Evolutionary conservation across 179 eudicot genomes (phyloP), one percentile per base, ranked within the genome.

Genomic region (Drosera spatulata): DNA sequence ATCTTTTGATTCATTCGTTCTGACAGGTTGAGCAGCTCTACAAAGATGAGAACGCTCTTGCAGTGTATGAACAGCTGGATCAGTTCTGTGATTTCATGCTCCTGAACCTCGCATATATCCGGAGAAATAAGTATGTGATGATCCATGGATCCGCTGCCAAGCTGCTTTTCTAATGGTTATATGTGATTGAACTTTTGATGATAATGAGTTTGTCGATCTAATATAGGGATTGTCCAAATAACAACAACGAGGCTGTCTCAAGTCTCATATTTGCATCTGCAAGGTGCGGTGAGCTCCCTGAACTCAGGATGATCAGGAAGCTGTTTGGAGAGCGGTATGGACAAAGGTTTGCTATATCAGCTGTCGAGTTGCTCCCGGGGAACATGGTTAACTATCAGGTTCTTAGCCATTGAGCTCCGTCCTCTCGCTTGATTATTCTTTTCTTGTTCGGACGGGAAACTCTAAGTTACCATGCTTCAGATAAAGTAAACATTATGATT

Each of bases 241-340:
- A 91, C 61, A 62, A 86, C 40, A 80, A 77, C 6, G 96, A 88
- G 71, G 98, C 93, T 11, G 69, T 78, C 54, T 82, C 96, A 6
- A 82, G 80, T 47, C 85, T 91, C 5, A 66, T 85, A 12, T 88
- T 72, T 60, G 88, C 96, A 51, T 85, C 98, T 0, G 85, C 95
- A 10, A 79, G 95, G 66, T 76, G 77, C 14, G 88, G 84, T 4
- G 84, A 79, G 50, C 49, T 91, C 12, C 98, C 91, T 0, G 98
- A 91, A 78, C 91, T 91, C 42, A 48, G 46, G 40, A 59, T 47
- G 3, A 56, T 89, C 5, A 66, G 98, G 39, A 75, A 84, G 73
- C 83, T 91, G 60, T 89, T 91, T 53, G 60, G 75, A 10, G 75
- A 84, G 65, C 86, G 86, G 38, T 86, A 89, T 69, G 96, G 98